phyloP scores from a whole-genome alignment of 257 asterid genomes.

The Thymus quinquecostatus region DNA sequence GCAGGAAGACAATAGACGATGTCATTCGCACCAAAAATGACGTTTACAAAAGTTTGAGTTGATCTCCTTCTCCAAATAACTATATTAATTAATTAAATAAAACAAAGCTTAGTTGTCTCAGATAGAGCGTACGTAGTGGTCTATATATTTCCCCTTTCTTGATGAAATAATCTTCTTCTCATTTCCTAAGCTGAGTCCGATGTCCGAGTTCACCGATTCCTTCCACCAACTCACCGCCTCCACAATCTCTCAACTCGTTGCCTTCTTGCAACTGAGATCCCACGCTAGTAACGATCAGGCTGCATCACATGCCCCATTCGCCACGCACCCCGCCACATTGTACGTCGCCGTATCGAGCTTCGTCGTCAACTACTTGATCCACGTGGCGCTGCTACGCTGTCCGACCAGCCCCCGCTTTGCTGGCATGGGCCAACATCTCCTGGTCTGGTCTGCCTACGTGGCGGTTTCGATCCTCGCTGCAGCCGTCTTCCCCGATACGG shows the following conservation, averaged over 20 bases:
- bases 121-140: too few species aligned
- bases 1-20: too few species aligned
- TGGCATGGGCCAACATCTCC: neutral
- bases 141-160: neutral
- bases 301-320: neutral
- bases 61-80: too few species aligned
- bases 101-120: too few species aligned
- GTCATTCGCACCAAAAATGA: too few species aligned
- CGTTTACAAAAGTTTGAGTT: too few species aligned
- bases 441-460: neutral
- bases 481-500: neutral
- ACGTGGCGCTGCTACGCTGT: neutral
- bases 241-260: neutral
- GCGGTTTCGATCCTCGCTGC: neutral
- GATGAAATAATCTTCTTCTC: neutral
- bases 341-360: constrained; percentile 7
- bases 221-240: constrained; percentile 10
- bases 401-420: neutral
- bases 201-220: constrained; percentile 7
- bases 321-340: constrained; percentile 10
- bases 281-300: neutral
- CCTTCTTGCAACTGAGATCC: neutral
- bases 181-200: neutral
- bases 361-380: neutral
- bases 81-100: too few species aligned